A percentile compares a stretch with the other conserved stretches of the same genome.
These are phyloP conservation scores for Pichia kluyveri DNA, from an alignment of 805 yeast genomes.

Conservation along the genomic window DNA sequence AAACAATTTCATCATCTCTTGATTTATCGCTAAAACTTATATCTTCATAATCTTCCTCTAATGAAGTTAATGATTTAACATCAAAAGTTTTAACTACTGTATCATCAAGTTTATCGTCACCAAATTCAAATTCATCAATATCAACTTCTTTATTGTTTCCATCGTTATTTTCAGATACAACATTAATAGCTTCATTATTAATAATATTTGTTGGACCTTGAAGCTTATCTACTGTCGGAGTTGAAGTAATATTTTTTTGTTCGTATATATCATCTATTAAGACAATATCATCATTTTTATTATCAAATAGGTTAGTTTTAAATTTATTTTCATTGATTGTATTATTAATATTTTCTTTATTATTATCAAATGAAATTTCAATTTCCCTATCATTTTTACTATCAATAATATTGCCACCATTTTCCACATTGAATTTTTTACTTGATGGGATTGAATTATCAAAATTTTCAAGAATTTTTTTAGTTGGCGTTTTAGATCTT, in stretches of 20 bases:
- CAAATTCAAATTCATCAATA: neutral
- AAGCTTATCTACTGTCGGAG: neutral
- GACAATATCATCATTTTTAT: neutral
- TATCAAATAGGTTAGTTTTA: neutral
- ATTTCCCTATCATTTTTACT: no score
- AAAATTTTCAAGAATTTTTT: constrained; percentile 10
- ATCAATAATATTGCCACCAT: neutral
- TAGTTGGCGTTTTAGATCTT: constrained; percentile 2
- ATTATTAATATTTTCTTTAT: neutral
- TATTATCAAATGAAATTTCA: neutral
- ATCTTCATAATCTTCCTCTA: constrained; percentile 6
- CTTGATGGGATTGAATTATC: constrained; percentile 16
- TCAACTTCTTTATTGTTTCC: constrained; percentile 1
- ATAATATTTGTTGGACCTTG: constrained; percentile 16
- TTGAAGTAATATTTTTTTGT: neutral
- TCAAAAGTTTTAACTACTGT: constrained; percentile 4
- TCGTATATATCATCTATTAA: neutral
- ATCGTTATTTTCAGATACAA: constrained; percentile 4
- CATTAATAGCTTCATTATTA: constrained; percentile 2
- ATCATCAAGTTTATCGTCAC: neutral
- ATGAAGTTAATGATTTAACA: constrained; percentile 5
- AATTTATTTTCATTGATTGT: neutral
- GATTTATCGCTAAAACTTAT: constrained; percentile 8
- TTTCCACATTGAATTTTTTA: constrained; percentile 2
- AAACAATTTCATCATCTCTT: neutral